Evolutionary conservation across 352 stramenopile genomes (phyloP), one percentile per base, ranked within the genome.

Genomic region (Globisporangium perplexum): DNA sequence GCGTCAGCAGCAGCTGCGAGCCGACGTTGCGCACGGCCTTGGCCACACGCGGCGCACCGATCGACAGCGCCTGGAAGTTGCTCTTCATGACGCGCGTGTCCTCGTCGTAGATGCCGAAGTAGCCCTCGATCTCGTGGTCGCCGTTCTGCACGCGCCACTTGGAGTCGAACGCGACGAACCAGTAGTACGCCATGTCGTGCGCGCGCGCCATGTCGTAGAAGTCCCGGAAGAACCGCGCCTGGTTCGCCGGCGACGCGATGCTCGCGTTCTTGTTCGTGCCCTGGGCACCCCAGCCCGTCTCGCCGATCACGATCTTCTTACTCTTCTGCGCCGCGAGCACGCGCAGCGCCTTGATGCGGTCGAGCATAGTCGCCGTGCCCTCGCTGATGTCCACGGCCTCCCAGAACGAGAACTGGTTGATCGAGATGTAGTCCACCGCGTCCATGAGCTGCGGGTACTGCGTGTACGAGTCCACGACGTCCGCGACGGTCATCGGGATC

Each of bases 331-430:
- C 66, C n/a, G 74, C 72, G 28, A 65, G 20, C 14, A 65, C 43
- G 35, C 77, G 74, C 15, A 87, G 62, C 31, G 62, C 68, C 38
- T 71, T 71, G 7, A 88, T 71, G 11, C 74, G 76, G 48, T 87
- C 75, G 1, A 93, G 69, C 26, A 73, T 78, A 10, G 67, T 60
- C 7, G 69, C 56, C 10, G 60, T 59, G 17, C 54, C 79, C n/a
- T 88, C 74, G 17, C 71, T 75, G 15, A 79, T 55, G 41, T 85
- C 66, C 7, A 50, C 54, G 6, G 54, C 47, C 44, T 90, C 79
- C 82, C 82, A 93, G 61, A 86, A 86, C 14, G 77, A 80, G 50
- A 93, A 93, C 61, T 93, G 74, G 68, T 90, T 93, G 36, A 88
- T 69, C 20, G 72, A 83, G 20, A 89, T 57, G 51, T 77, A 75